phyloP scores from a whole-genome alignment of 2,329 filamentous ascomycete genomes.

The Alternaria arbusti region DNA sequence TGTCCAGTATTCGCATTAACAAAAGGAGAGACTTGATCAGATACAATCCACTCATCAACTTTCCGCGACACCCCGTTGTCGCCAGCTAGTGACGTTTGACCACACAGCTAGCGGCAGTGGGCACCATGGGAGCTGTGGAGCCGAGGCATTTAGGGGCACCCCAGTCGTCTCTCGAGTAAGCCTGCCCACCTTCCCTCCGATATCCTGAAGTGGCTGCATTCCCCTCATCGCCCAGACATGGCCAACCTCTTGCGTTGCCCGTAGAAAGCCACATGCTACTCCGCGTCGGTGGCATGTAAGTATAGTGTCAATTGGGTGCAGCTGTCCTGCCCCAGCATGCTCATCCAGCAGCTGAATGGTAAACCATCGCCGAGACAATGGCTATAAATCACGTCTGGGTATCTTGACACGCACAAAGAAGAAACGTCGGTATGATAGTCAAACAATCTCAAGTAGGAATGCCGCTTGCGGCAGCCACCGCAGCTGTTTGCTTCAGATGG shows the following conservation, averaged over 20 bases:
- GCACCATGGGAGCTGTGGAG: constrained; percentile 8
- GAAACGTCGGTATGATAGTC: constrained; percentile 1
- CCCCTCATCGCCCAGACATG: constrained; percentile 9
- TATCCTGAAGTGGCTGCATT: not conserved
- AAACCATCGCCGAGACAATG: not conserved
- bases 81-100: constrained; percentile 5
- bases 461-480: constrained; percentile 26
- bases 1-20: not conserved
- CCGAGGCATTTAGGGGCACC: constrained; percentile 12
- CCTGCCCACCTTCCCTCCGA: not conserved
- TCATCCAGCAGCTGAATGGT: constrained; percentile 4
- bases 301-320: not conserved
- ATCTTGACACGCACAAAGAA: constrained; percentile 25
- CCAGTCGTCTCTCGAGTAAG: not conserved
- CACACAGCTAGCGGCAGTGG: constrained; percentile 1
- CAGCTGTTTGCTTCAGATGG: constrained; percentile 21
- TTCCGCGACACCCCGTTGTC: not conserved
- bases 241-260: not conserved
- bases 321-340: too few species aligned
- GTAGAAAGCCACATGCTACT: not conserved
- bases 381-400: not conserved
- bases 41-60: not conserved
- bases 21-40: not conserved
- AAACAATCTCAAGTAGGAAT: constrained; percentile 9
- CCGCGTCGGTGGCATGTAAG: not conserved